Evolutionary conservation across 2,329 filamentous ascomycete genomes (phyloP).

Genomic region (Septoria petroselini): DNA sequence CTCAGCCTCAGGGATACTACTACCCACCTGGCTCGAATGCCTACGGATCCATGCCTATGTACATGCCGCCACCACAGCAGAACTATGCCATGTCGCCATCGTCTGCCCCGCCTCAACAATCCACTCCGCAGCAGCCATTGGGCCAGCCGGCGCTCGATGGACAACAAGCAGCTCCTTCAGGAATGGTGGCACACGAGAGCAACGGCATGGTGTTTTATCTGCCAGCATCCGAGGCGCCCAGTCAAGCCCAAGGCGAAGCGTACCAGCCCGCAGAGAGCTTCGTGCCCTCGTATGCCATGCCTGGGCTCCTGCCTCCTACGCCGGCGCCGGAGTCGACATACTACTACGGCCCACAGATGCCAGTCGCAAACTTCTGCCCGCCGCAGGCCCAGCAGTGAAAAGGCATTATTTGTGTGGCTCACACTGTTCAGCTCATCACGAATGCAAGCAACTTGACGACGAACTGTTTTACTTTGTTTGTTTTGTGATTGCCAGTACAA

Average conservation of each 20-base stretch:
- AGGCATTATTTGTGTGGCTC: not conserved
- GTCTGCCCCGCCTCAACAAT: slow-evolving; percentile 29
- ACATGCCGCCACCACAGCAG: slow-evolving; percentile 31
- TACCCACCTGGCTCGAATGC: slow-evolving; percentile 52
- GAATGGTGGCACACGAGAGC: slow-evolving; percentile 74
- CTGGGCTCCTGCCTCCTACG: slow-evolving; percentile 33
- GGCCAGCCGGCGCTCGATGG: slow-evolving; percentile 17
- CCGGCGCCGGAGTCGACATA: slow-evolving; percentile 28
- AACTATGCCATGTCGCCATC: slow-evolving; percentile 37
- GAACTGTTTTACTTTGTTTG: slow-evolving; percentile 9
- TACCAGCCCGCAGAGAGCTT: slow-evolving; percentile 39
- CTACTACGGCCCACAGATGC: slow-evolving; percentile 28
- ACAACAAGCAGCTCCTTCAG: slow-evolving; percentile 44
- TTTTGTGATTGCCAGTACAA: slow-evolving; percentile 9
- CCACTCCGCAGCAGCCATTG: slow-evolving; percentile 26
- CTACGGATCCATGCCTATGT: slow-evolving; percentile 35
- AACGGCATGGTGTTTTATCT: slow-evolving; percentile 96
- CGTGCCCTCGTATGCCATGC: slow-evolving; percentile 36
- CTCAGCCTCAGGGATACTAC: slow-evolving; percentile 59
- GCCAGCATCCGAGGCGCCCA: slow-evolving; percentile 34
- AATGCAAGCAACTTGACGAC: not conserved
- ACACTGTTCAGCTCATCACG: not conserved
- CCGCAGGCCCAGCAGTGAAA: slow-evolving; percentile 20
- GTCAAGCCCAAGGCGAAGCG: slow-evolving; percentile 27
- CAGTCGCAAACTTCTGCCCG: slow-evolving; percentile 24